Evolutionary conservation across 345 rosid species (phyloP).

Genomic region (Camelina sativa): DNA sequence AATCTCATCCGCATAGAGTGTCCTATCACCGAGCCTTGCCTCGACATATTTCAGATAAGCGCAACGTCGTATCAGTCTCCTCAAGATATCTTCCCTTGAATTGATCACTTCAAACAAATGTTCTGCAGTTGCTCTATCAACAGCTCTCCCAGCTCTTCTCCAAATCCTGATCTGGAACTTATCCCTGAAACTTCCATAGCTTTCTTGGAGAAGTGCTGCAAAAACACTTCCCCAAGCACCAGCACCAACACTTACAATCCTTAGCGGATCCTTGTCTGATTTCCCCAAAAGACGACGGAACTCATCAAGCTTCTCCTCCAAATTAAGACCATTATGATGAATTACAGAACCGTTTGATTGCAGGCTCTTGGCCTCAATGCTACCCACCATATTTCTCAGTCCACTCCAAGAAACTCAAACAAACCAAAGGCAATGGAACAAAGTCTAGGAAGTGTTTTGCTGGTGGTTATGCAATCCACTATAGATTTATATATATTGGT

Average conservation of each 20-base stretch:
- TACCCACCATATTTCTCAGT: slow-evolving; percentile 52
- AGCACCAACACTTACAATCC: slow-evolving; percentile 91
- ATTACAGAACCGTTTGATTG: slow-evolving; percentile 54
- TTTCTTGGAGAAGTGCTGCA: slow-evolving; percentile 84
- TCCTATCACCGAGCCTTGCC: slow-evolving; percentile 93
- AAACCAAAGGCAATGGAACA: slow-evolving; percentile 15
- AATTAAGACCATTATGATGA: slow-evolving; percentile 53
- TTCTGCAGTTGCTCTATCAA: slow-evolving; percentile 78
- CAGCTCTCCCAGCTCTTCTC: slow-evolving; percentile 84
- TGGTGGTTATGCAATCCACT: slow-evolving; percentile 8
- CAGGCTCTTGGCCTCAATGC: slow-evolving; percentile 42
- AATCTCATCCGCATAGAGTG: slow-evolving; percentile 85
- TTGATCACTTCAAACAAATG: slow-evolving; percentile 98
- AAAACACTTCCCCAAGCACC: slow-evolving; percentile 99
- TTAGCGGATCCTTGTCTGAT: slow-evolving; percentile 78
- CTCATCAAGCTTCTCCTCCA: slow-evolving; percentile 83
- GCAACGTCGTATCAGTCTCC: slow-evolving; percentile 92
- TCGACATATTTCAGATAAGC: slow-evolving; percentile 96
- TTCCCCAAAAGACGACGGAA: slow-evolving; percentile 74
- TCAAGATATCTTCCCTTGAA: slow-evolving; percentile 85
- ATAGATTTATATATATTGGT: slow-evolving; percentile 15
- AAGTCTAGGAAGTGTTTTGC: neutral
- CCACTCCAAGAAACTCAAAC: slow-evolving; percentile 13
- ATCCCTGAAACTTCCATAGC: slow-evolving; percentile 80
- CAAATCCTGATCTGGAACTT: slow-evolving; percentile 91